phyloP scores from a whole-genome alignment of 352 stramenopile species.

The Globisporangium spinosum region DNA sequence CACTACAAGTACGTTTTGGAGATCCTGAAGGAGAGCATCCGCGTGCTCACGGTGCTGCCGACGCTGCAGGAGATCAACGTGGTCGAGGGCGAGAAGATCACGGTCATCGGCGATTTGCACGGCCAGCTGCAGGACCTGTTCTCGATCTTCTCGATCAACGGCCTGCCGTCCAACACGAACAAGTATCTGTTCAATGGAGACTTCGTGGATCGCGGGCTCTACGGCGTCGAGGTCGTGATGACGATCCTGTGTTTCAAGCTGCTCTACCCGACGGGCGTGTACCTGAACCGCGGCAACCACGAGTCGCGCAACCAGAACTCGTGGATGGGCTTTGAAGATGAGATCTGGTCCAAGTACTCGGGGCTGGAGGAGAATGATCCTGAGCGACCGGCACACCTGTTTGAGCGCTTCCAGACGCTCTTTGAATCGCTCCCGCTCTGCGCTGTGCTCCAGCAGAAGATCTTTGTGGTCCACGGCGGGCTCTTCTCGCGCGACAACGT shows the following conservation, averaged over 20 bases:
- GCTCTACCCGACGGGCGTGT: conserved; percentile 83
- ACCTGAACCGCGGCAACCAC: conserved; percentile 94
- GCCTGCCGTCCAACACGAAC: conserved; percentile 86
- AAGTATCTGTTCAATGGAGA: conserved; percentile 97
- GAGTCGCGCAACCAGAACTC: conserved; percentile 93
- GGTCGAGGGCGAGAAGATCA: conserved; percentile 86
- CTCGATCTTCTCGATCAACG: conserved; percentile 93
- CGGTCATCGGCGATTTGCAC: conserved; percentile 92
- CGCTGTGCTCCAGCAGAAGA: conserved; percentile 86
- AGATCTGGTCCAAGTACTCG: conserved; percentile 84
- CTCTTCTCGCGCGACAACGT: conserved; percentile 91
- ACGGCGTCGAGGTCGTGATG: conserved; percentile 87
- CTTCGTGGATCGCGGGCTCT: conserved; percentile 92
- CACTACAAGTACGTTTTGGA: conserved; percentile 91
- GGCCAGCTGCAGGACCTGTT: conserved; percentile 94
- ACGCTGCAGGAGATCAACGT: conserved; percentile 88
- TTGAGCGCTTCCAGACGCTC: conserved; percentile 70
- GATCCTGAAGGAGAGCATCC: conserved; percentile 70
- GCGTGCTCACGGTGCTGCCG: conserved; percentile 53
- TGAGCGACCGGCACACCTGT: conserved; percentile 46
- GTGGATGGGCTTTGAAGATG: conserved; percentile 92
- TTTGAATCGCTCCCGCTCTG: conserved; percentile 90
- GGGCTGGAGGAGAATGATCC: conserved; percentile 52
- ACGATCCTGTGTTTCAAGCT: conserved; percentile 73
- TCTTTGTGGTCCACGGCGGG: conserved; percentile 94